These are phyloP conservation scores for Domatiomyces globalis DNA, from an alignment of 2,329 filamentous ascomycete genomes.

Conservation along the genomic window DNA sequence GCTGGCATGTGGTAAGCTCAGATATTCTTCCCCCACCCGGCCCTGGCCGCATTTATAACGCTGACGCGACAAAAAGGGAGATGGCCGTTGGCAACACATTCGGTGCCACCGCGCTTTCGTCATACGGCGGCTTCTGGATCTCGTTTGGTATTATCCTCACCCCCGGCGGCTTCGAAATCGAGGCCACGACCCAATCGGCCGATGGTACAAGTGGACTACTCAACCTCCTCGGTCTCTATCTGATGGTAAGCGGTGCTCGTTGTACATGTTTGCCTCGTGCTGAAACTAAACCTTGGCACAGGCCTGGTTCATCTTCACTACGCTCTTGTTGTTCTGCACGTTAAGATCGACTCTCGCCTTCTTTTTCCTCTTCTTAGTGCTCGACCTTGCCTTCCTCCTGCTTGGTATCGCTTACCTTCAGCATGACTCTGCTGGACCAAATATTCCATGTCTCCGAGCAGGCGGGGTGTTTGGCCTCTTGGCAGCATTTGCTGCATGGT, in stretches of 20 bases:
- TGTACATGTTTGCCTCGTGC: not conserved
- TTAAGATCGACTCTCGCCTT: conserved; percentile 65
- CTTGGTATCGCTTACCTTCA: conserved; percentile 52
- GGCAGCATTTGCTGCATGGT: conserved; percentile 72
- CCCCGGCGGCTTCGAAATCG: conserved; percentile 50
- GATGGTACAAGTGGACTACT: conserved; percentile 30
- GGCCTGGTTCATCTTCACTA: conserved; percentile 78
- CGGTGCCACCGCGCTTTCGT: conserved; percentile 65
- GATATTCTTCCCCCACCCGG: no score
- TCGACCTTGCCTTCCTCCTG: conserved; percentile 62
- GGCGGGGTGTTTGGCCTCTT: conserved; percentile 70
- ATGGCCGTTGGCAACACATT: conserved; percentile 82
- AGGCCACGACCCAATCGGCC: conserved; percentile 28
- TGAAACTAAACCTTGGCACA: conserved; percentile 10
- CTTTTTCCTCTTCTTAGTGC: conserved; percentile 61
- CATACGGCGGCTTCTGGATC: conserved; percentile 77
- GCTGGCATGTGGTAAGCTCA: conserved; percentile 67
- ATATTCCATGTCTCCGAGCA: conserved; percentile 46
- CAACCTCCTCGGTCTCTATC: conserved; percentile 58
- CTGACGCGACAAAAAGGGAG: conserved; percentile 42
- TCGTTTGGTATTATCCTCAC: conserved; percentile 58
- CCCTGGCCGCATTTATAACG: not conserved
- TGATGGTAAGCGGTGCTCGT: conserved; percentile 38
- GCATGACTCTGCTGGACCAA: conserved; percentile 27
- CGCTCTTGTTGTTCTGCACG: conserved; percentile 57